Evolutionary conservation across 192 early-diverging fungal species (phyloP).

Genomic region (Spinellus fusiger): DNA sequence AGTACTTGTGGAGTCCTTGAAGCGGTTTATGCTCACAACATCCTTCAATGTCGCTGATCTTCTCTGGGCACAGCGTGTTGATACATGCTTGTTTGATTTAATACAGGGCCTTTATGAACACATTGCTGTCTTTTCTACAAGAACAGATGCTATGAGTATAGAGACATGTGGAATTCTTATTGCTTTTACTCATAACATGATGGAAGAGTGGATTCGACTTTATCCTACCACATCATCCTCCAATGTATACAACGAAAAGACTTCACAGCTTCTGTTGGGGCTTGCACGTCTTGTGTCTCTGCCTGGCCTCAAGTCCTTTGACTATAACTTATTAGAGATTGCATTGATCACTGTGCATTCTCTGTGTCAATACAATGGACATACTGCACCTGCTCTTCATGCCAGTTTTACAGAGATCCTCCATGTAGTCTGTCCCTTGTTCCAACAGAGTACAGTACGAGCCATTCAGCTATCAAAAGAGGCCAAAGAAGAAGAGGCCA

Average conservation of each 20-base stretch:
- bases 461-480: neutral
- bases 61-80: constrained; percentile 7
- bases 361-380: neutral
- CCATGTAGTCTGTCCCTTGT: neutral
- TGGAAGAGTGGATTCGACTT: constrained; percentile 17
- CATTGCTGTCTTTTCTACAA: neutral
- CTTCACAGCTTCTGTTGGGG: neutral
- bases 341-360: neutral
- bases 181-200: constrained; percentile 6
- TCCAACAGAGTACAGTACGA: no score
- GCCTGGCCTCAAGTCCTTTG: neutral
- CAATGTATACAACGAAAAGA: neutral
- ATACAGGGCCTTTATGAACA: neutral
- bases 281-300: neutral
- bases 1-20: constrained; percentile 25
- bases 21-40: constrained; percentile 24
- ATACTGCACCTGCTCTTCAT: neutral
- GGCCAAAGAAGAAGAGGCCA: neutral
- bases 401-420: neutral
- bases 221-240: neutral
- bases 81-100: neutral
- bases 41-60: constrained; percentile 14
- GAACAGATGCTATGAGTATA: neutral
- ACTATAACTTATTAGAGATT: neutral
- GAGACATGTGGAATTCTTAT: neutral